These are phyloP conservation scores for Sesbania bispinosa DNA, from an alignment of 306 rosid genomes.

Conservation along the genomic window DNA sequence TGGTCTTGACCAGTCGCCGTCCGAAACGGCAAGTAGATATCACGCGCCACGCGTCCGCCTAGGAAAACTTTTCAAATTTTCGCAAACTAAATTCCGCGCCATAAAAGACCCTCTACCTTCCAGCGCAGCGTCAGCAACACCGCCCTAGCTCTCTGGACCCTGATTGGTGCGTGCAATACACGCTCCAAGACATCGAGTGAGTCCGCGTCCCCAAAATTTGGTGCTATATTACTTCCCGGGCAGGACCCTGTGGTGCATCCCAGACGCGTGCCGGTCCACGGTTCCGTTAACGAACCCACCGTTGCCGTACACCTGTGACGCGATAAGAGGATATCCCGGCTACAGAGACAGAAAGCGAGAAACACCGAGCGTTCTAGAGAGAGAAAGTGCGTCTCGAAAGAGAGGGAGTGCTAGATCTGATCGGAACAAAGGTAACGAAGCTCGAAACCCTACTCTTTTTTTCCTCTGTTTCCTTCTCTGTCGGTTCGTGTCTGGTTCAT, in stretches of 20 bases:
- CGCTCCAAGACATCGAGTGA: neutral
- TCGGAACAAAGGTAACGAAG: slow-evolving; percentile 40
- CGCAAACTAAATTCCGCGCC: slow-evolving; percentile 36
- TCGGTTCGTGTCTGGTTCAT: neutral
- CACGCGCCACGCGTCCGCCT: slow-evolving; percentile 30
- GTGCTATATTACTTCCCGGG: slow-evolving; percentile 48
- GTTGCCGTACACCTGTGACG: slow-evolving; percentile 76
- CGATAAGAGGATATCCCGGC: no score
- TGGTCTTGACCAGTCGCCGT: neutral
- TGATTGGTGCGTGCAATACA: neutral
- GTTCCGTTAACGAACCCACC: slow-evolving; percentile 44
- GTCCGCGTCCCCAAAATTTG: slow-evolving; percentile 26
- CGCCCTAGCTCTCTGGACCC: neutral
- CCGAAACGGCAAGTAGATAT: neutral
- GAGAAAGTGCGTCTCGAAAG: slow-evolving; percentile 68
- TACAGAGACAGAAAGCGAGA: no score
- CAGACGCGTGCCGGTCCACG: slow-evolving; percentile 50
- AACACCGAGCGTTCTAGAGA: slow-evolving; percentile 45
- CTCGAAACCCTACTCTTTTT: slow-evolving; percentile 42
- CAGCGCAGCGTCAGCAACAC: neutral
- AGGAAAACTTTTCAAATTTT: slow-evolving; percentile 34
- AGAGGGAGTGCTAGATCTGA: slow-evolving; percentile 72
- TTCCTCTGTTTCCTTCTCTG: neutral
- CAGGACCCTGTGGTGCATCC: slow-evolving; percentile 50
- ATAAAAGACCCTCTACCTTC: neutral